Base-by-base conservation (phyloP, 768 basidiomycete species). In the Tulasnella sp. region DNA sequence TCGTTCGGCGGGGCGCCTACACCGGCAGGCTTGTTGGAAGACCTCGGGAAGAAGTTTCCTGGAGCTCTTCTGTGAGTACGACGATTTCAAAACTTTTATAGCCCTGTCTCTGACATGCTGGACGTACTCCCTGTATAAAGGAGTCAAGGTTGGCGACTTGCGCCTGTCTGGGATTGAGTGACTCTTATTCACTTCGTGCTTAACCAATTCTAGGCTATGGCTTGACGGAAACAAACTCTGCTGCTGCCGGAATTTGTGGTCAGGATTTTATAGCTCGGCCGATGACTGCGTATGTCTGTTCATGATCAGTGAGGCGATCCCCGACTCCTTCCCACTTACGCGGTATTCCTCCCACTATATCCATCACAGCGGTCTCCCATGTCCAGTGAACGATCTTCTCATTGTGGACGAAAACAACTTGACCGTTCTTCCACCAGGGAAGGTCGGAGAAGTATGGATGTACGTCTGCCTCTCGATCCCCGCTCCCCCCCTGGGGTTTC, bases 181-280 rank as follows among this genome's bases (percentile, higher is more conserved):
- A 52, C 7, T 37, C 49, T 74, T 8, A 64, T 49, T 34, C 9
- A 54, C 52, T 17, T 6, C 39, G 29, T n/a, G 22, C 36, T 71
- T 1, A 2, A 5, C 22, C 9, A 3, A 34, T 34, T 54, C 88
- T 88, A 81, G 87, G 83, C 6, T 90, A 89, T 79, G 88, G 89
- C 1, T 82, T 88, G 78, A 89, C 89, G 36, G 90, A 91, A 80
- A 89, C 88, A 11, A 90, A 89, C 79, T 88, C 88, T 5, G 85
- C 88, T 36, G 86, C 88, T 14, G 86, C 87, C 68, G 85, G 84
- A n/a, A 85, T 88, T 78, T 85, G 87, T 25, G 89, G 89, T 42
- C 87, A 89, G 79, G 90, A 91, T 82, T 90, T 89, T 79, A 80
- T 84, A 17, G 81, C 81, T 12, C 85, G 89, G 69, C 87, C 87